Base-by-base conservation (phyloP, 1,284 basidiomycete species). In the Cutaneotrichosporon dermatis region DNA sequence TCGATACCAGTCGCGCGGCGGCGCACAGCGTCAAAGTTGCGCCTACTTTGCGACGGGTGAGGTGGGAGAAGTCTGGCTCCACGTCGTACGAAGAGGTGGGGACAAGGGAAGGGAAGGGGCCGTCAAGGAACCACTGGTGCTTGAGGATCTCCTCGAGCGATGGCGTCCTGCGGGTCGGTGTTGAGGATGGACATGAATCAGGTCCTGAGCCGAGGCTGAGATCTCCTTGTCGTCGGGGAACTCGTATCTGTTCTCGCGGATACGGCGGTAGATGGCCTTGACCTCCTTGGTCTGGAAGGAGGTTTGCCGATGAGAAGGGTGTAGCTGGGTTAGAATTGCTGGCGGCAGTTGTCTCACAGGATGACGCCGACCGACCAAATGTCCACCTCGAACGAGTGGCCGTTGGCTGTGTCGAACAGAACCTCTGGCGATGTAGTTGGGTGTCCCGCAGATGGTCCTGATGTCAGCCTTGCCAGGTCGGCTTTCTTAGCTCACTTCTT, bases 391-490 rank as follows among this genome's bases (percentile, higher is more conserved):
- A 97, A 99, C 74, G 90, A 93, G 78, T 99, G 95, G 0, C 95
- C 93, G 67, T 93, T 94, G 34, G 88, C 90, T 45, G 89, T 91
- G 75, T 97, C 93, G 76, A 97, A 98, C 61, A 99, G 80, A 37
- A 99, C 93, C 75, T 99, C 95, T 0, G 95, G 96, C 96, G 67
- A 99, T 98, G 76, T 99, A 98, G 76, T 99, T 98, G 2, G 95
- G 96, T 1, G 95, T 99, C 6, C 95, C 96, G 70, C 95, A 98
- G 52, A 98, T 95, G 0, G 95, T 99, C 71, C 82, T 84, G 62
- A 2, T 34, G 54, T 55, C 49, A 59, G 41, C 51, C 1, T 6
- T n/a, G 15, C 15, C 15, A 2, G 25, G 3, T n/a, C 9, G 9
- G 4, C 16, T 2, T 35, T 2, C 34, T 10, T 1, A 73, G 16